Evolutionary conservation across 495 filamentous ascomycete genomes (phyloP), one percentile per base, ranked within the genome.

Genomic region (Trichoderma erinaceum): DNA sequence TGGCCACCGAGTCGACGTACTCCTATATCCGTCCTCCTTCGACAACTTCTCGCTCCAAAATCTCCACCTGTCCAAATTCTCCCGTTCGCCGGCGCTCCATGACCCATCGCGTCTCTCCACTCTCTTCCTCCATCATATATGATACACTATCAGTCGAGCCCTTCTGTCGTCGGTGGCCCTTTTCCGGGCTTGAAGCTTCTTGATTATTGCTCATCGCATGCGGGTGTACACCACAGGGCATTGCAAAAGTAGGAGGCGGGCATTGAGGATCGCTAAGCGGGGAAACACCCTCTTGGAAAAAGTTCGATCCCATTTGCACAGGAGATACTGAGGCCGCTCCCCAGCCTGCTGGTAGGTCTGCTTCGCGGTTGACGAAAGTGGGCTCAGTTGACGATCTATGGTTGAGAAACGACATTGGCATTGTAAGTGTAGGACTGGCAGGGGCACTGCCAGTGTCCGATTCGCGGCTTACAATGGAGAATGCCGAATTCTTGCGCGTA

Each of bases 131-230:
- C 56, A 61, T 61, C 25, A 75, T 75, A 69, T 88, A 88, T 63
- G 84, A 86, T 41, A 88, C 84, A 65, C 85, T 87, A 65, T 84
- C 85, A 12, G 82, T 78, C 25, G 82, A 84, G 35, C 56, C 56
- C 27, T 82, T 78, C 65, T 79, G 77, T 58, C 82, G 78, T 5
- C 74, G 72, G 68, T 85, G 83, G 0, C 78, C 78, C 66, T 73
- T 78, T n/a, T 74, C 74, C 23, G 76, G 74, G 43, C 72, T 69
- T 29, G 70, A 69, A 52, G 68, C 56, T 0, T 61, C 25, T 32
- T 61, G 56, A 11, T 21, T 32, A 21, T 21, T 61, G 11, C 27
- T 25, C 25, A 61, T 61, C 2, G 25, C 56, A 61, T 61, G 56
- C 25, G 23, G 48, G 10, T 32, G 56, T 61, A 12, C 56, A 61